These are phyloP conservation scores for Amanita molliuscula DNA, from an alignment of 768 basidiomycete species.

Conservation along the genomic window DNA sequence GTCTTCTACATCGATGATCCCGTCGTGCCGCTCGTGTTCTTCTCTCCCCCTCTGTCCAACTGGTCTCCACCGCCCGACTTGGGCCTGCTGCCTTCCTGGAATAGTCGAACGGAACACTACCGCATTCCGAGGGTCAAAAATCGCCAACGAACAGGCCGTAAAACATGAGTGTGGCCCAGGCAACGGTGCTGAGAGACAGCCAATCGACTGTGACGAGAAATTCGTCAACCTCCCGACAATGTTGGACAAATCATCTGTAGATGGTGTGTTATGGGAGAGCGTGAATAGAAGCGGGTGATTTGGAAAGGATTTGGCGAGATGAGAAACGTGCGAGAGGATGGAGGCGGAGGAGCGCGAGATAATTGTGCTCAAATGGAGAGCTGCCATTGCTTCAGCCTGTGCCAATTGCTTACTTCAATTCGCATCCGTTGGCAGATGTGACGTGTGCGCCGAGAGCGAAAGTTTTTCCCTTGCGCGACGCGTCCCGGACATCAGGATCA, in stretches of 20 bases:
- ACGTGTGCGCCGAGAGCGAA: too few relatives aligned
- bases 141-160: conserved; percentile 47
- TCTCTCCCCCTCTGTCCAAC: conserved; percentile 25
- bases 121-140: conserved; percentile 33
- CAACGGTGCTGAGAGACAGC: conserved; percentile 52
- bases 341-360: conserved; percentile 25
- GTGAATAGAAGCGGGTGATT: conserved; percentile 38
- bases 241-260: conserved; percentile 25
- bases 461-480: too few relatives aligned
- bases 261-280: conserved; percentile 32
- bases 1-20: conserved; percentile 9
- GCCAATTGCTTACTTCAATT: too few relatives aligned
- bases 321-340: conserved; percentile 24
- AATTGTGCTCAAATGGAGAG: conserved; percentile 29
- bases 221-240: conserved; percentile 29
- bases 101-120: conserved; percentile 54
- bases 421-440: too few relatives aligned
- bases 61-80: conserved; percentile 69
- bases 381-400: not conserved
- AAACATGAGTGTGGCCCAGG: conserved; percentile 15
- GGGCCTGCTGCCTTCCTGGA: conserved; percentile 42
- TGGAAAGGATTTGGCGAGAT: conserved; percentile 19
- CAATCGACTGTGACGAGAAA: conserved; percentile 34
- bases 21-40: not conserved
- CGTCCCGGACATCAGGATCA: too few relatives aligned